Base-by-base conservation (phyloP, 169 alveolate genomes). In the Neospora caninum region DNA sequence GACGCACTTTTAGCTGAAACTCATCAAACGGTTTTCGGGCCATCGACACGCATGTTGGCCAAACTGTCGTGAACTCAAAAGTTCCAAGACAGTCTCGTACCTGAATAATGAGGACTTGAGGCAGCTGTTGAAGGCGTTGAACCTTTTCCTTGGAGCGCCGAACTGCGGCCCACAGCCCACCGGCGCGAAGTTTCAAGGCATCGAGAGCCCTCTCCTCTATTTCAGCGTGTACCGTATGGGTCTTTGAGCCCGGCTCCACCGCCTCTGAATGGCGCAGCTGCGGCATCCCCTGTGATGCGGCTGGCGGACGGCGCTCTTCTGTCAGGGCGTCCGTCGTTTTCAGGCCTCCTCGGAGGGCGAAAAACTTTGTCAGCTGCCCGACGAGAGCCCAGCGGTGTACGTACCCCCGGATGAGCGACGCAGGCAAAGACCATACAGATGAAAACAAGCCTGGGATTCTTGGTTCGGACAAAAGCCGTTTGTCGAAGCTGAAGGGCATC, bases 131-230 rank as follows among this genome's bases (percentile, higher is more conserved):
- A 18, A 82, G 36, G n/a, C 67, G 58, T 36, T 43, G 89, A 49
- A 82, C 18, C 41, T 42, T 82, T 36, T 42, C 89, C 89, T 82
- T 82, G 10, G 89, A 29, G 34, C 89, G 54, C 16, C 89, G 89
- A 38, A 41, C 89, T 29, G 67, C 38, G 41, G 9, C 39, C 89
- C 89, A 82, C 25, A 82, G 10, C 16, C 39, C 89, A 18, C 89
- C 89, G 34, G 89, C 89, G 43, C 22, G 29, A 29, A 29, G 41
- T 39, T 36, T 38, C 67, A 82, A 25, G 38, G 54, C 89, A 4
- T 82, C 89, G 27, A 78, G 45, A 7, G 18, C 20, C 7, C 43
- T 29, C 13, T 78, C 86, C 49, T n/a, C 39, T 43, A 18, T 43
- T 10, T n/a, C 45, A 4, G 86, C 73, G 73, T 64, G 4, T 16